phyloP scores from a whole-genome alignment of 305 asterid genomes.

The Nicotiana rustica region DNA sequence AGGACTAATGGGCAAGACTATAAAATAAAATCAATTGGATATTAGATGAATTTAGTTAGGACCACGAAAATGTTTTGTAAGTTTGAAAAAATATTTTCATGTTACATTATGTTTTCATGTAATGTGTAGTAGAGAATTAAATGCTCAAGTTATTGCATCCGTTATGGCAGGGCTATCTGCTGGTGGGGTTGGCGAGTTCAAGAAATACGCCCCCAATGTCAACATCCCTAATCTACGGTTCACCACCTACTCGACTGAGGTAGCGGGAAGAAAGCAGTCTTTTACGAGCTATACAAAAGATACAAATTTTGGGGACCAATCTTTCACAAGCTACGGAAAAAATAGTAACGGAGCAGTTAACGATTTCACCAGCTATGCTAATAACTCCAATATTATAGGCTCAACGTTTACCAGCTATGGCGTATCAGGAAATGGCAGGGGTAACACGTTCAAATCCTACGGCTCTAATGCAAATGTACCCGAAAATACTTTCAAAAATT shows the following conservation, averaged over 20 bases:
- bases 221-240: conserved; percentile 70
- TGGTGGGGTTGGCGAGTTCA: conserved; percentile 70
- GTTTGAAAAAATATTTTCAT: too few species aligned
- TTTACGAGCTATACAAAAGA: conserved; percentile 56
- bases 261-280: conserved; percentile 58
- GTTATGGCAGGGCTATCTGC: conserved; percentile 22
- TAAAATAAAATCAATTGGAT: too few species aligned
- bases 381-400: conserved; percentile 60
- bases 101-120: too few species aligned
- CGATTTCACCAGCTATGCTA: conserved; percentile 64
- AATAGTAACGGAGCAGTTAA: conserved; percentile 66
- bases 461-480: conserved; percentile 64
- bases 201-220: conserved; percentile 46
- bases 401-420: conserved; percentile 69
- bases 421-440: conserved; percentile 50
- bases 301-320: conserved; percentile 69
- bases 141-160: too few species aligned
- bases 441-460: conserved; percentile 63
- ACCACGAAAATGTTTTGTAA: too few species aligned
- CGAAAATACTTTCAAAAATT: conserved; percentile 57
- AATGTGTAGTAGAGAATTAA: too few species aligned
- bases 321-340: conserved; percentile 73
- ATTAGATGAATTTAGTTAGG: too few species aligned
- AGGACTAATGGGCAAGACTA: too few species aligned
- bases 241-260: conserved; percentile 71